Conservation (phyloP, 805 yeast species). For the Debaryomyces prosopidis region DNA sequence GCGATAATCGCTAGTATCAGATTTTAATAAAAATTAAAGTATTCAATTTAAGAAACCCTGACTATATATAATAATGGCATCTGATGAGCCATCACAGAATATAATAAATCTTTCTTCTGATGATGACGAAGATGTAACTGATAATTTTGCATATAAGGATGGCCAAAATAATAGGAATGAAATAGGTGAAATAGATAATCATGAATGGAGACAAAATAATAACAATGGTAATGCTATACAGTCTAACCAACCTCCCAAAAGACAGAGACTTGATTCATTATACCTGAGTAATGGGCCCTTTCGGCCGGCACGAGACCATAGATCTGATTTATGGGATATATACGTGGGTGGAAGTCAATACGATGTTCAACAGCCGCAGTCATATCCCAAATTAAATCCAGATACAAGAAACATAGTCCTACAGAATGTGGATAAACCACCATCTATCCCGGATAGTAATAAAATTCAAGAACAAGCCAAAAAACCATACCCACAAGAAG, state of each 20-base stretch:
- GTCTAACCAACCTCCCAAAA: background rate
- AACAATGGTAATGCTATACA: constrained; percentile 1
- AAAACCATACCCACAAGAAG: background rate
- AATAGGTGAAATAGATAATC: background rate
- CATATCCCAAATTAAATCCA: too few species aligned
- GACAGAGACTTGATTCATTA: constrained; percentile 4
- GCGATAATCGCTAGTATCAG: too few species aligned
- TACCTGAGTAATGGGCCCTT: background rate
- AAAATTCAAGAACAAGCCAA: background rate
- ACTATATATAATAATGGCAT: constrained; percentile 1
- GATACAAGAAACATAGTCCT: too few species aligned
- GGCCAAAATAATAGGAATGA: background rate
- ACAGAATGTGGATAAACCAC: background rate
- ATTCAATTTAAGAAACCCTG: background rate
- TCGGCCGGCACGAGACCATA: background rate
- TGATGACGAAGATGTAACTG: constrained; percentile 7
- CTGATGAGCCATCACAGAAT: constrained; percentile 2
- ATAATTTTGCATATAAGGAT: background rate
- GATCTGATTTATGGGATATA: too few species aligned
- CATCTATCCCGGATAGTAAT: background rate
- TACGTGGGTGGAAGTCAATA: background rate
- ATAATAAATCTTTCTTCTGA: constrained; percentile 11
- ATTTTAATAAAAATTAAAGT: background rate
- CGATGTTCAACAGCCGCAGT: background rate
- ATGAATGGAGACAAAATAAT: background rate